A percentile compares a stretch with the other conserved stretches of the same genome.
These are phyloP conservation scores for Penicillium corylophilum DNA, from an alignment of 2,329 filamentous ascomycete genomes.

Conservation along the genomic window DNA sequence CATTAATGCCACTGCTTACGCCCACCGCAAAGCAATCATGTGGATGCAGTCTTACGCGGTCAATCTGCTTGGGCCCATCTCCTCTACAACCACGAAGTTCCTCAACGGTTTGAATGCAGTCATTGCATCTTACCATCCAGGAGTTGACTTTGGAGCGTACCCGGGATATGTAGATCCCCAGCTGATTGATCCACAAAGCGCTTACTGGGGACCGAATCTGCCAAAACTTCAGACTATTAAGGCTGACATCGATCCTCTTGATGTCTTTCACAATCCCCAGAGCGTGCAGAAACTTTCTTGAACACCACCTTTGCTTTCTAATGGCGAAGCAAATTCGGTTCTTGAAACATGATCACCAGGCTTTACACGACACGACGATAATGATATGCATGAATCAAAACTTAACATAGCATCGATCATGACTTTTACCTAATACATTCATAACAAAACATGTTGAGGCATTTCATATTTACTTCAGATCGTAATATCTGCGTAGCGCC, in stretches of 20 bases:
- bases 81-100: conserved; percentile 51
- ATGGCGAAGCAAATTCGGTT: too few species aligned
- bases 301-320: too few species aligned
- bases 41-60: conserved; percentile 64
- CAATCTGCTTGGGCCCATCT: conserved; percentile 47
- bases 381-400: not conserved
- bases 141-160: conserved; percentile 53
- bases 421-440: not conserved
- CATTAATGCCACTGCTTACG: conserved; percentile 58
- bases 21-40: conserved; percentile 63
- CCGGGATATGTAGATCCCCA: conserved; percentile 62
- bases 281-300: conserved; percentile 31
- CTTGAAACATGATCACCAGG: too few species aligned
- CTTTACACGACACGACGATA: not conserved
- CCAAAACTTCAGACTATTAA: conserved; percentile 52
- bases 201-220: conserved; percentile 59
- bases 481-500: too few species aligned
- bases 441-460: not conserved
- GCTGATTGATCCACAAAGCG: conserved; percentile 47
- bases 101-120: conserved; percentile 52
- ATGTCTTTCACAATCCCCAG: conserved; percentile 61
- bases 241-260: conserved; percentile 51
- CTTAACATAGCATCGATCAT: not conserved
- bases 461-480: not conserved
- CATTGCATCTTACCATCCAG: conserved; percentile 31